phyloP scores from a whole-genome alignment of 768 basidiomycete genomes.

The Hygrocybe coccinea region DNA sequence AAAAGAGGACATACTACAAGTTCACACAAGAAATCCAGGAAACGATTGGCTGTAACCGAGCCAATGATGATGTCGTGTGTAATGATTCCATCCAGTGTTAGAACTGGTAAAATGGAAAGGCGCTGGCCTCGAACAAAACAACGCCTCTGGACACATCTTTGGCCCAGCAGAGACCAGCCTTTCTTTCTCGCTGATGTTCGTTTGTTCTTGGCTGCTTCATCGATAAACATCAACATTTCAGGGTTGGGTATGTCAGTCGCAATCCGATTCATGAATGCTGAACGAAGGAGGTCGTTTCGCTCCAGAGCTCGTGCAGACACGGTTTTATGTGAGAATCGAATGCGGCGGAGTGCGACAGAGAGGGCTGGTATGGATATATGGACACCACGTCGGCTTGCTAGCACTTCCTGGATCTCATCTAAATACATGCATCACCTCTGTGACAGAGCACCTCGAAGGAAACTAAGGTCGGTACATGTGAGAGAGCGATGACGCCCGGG shows the following conservation, averaged over 20 bases:
- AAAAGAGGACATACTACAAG: constrained; percentile 19
- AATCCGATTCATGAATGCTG: constrained; percentile 7
- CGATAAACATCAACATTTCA: constrained; percentile 17
- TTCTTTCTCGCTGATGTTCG: constrained; percentile 15
- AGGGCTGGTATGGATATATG: neutral
- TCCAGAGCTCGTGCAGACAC: constrained; percentile 4
- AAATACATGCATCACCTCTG: constrained; percentile 11
- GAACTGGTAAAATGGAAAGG: constrained; percentile 27
- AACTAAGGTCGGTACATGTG: constrained; percentile 4
- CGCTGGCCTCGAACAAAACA: constrained; percentile 24
- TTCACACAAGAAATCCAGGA: constrained; percentile 28
- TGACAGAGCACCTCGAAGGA: constrained; percentile 1
- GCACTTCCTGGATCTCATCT: constrained; percentile 1
- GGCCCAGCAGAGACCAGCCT: constrained; percentile 18
- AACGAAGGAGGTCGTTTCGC: constrained; percentile 1
- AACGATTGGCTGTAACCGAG: constrained; percentile 29
- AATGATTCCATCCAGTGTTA: constrained; percentile 27
- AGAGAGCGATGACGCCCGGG: constrained; percentile 4
- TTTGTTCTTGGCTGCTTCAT: constrained; percentile 27
- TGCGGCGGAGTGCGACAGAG: neutral
- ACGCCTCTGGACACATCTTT: constrained; percentile 18
- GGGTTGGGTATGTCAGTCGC: neutral
- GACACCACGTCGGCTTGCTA: neutral
- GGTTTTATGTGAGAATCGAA: constrained; percentile 1
- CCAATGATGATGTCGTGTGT: constrained; percentile 34